Base-by-base conservation (phyloP, 768 basidiomycete genomes). In the Podaxis mareebaensis region DNA sequence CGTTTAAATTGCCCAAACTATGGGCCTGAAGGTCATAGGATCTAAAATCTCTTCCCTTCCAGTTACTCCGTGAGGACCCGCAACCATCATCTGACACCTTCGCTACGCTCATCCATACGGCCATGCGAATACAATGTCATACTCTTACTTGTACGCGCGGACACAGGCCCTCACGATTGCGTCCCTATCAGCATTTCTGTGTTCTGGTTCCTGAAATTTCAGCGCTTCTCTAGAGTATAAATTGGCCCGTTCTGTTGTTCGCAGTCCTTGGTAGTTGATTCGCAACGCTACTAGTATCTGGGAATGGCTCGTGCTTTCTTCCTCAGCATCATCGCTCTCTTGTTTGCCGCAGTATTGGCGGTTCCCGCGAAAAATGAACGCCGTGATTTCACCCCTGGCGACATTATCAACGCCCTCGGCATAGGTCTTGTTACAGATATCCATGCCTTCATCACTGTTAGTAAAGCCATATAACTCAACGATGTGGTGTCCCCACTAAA, bases 401-500 rank as follows among this genome's bases (percentile, higher is more conserved):
- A 63, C 51, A 78, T 82, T 66, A 76, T 81, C 62, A 77, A 80
- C 62, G 66, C 72, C 7, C 64, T 82, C 13, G 70, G 73, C 17
- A 54, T 82, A 28, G 78, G 79, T 26, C 70, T 82, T 33, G 79
- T 82, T 53, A 72, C 71, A 49, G 61, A 75, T 51, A 76, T 82
- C 63, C 75, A 76, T 63, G 76, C 72, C 4, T 70, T 72, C 48
- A 74, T 81, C 61, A 77, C 78, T 56, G 81, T 81, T 62, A 65
- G 72, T 57, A n/a, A 38, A 40, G 11, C 28, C 33, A 1, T 24
- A 39, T 4, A 15, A 7, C 38, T 8, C 26, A 5, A 10, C 28
- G n/a, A 44, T 49, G 22, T 53, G 39, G 12, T 58, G 10, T 30
- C 4, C 48, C 36, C 42, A 26, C 39, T 54, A 65, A 17, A 44